Base-by-base conservation (phyloP, 2,329 filamentous ascomycete genomes). In the Alternaria sp. region DNA sequence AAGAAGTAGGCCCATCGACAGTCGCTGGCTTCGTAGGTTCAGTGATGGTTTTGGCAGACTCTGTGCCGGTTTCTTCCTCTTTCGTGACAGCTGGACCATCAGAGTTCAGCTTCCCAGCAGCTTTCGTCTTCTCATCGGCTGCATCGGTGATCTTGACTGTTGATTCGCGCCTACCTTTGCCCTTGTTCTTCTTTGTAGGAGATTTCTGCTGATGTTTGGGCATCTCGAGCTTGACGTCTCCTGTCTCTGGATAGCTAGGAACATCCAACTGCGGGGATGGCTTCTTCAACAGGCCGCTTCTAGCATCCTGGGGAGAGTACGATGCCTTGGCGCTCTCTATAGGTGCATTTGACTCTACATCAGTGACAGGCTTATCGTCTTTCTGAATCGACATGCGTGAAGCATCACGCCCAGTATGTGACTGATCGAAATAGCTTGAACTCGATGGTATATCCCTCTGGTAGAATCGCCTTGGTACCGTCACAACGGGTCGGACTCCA, bases 301-400 rank as follows among this genome's bases (percentile, higher is more conserved):
- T 75, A 70, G 71, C 77, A 65, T 79, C 77, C 64, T 79, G 77
- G 47, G 77, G 74, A 62, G 77, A 78, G 63, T 79, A 79, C n/a
- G 61, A 51, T 15, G 54, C 52, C 10, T 55, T 54, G 9, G 21
- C 59, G 11, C 25, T 59, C 32, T 47, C n/a, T 23, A 7, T 28
- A 54, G 30, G 21, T n/a, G 13, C 8, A n/a, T n/a, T 17, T 50
- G 10, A 10, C 11, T 36, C 32, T 11, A n/a, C n/a, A 21, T 30
- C 21, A 6, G n/a, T 28, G 19, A 45, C 28, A 44, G 28, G 36
- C 21, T n/a, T 57, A 25, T 54, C 56, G 36, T 60, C 52, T 11
- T 46, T 51, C 17, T 57, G 49, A 4, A 64, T 57, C 12, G 50
- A 21, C 17, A 32, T 23, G n/a, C 51, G 61, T n/a, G 51, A 23